A percentile compares a stretch with the other conserved stretches of the same genome.
phyloP scores from a whole-genome alignment of 345 rosid genomes.

The Eucalyptus tenuipes region DNA sequence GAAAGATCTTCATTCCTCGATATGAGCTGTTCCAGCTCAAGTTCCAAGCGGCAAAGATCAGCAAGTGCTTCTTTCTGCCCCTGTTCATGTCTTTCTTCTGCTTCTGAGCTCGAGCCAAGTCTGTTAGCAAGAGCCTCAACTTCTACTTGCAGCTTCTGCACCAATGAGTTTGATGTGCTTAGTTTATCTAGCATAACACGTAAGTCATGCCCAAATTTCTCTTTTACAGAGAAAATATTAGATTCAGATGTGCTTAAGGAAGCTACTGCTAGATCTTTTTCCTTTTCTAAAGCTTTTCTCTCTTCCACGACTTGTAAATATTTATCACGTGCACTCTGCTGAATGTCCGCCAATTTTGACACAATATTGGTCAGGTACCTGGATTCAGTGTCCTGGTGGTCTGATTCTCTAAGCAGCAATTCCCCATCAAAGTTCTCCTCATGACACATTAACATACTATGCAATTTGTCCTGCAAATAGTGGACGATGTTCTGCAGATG shows the following conservation, averaged over 20 bases:
- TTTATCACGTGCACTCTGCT: conserved; percentile 34
- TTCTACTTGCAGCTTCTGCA: conserved; percentile 55
- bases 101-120: conserved; percentile 35
- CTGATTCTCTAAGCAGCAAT: conserved; percentile 11
- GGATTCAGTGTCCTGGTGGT: conserved; percentile 24
- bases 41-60: conserved; percentile 41
- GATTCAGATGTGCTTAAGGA: conserved; percentile 34
- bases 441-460: conserved; percentile 24
- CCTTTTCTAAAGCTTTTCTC: conserved; percentile 35
- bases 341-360: conserved; percentile 37
- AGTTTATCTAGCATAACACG: conserved; percentile 29
- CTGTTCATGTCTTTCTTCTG: conserved; percentile 38
- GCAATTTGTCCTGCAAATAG: conserved; percentile 31
- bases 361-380: conserved; percentile 19
- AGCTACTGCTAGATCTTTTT: conserved; percentile 32
- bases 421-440: conserved; percentile 21
- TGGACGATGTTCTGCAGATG: conserved; percentile 27
- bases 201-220: conserved; percentile 37
- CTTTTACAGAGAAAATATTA: conserved; percentile 35
- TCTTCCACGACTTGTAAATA: conserved; percentile 38
- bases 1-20: conserved; percentile 39
- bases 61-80: conserved; percentile 34
- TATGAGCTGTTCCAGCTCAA: conserved; percentile 40
- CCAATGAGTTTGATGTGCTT: conserved; percentile 25
- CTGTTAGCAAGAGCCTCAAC: conserved; percentile 42